These are phyloP conservation scores for Serpula lacrymans DNA, from an alignment of 768 basidiomycete species.

Conservation along the genomic window DNA sequence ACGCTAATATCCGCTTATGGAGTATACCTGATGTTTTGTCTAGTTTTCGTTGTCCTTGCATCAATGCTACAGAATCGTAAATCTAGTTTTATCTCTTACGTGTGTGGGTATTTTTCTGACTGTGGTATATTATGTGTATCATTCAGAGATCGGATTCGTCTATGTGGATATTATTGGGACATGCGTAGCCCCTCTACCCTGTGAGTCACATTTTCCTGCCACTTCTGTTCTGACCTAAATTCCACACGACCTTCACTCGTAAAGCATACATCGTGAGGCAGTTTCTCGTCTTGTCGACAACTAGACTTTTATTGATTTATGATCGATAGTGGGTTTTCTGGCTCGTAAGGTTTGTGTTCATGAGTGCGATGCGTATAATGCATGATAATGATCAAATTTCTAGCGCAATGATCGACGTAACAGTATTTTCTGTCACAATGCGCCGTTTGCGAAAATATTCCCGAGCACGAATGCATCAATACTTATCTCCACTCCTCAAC, in stretches of 20 bases:
- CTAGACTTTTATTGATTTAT: neutral
- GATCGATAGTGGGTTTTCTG: neutral
- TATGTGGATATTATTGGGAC: neutral
- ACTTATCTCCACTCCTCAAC: conserved; percentile 4
- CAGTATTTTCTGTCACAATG: conserved; percentile 8
- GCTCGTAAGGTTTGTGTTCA: neutral
- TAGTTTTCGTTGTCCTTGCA: no score
- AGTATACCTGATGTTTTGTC: conserved; percentile 1
- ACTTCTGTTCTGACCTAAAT: neutral
- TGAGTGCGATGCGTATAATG: neutral
- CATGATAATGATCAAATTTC: neutral
- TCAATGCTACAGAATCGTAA: no score
- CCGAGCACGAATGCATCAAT: neutral
- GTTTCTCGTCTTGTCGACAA: neutral
- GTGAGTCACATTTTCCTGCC: neutral
- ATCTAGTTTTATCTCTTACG: no score
- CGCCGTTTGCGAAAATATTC: conserved; percentile 6
- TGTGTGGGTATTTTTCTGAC: no score
- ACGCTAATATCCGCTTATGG: conserved; percentile 7
- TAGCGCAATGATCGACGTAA: conserved; percentile 4
- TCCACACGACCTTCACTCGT: no score
- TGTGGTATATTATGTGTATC: no score
- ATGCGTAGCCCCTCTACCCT: conserved; percentile 1
- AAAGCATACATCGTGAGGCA: conserved; percentile 1
- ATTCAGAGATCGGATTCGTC: no score